These are phyloP conservation scores for Thermomucor indicae-seudaticae DNA, from an alignment of 371 early-diverging fungal genomes.

Conservation along the genomic window DNA sequence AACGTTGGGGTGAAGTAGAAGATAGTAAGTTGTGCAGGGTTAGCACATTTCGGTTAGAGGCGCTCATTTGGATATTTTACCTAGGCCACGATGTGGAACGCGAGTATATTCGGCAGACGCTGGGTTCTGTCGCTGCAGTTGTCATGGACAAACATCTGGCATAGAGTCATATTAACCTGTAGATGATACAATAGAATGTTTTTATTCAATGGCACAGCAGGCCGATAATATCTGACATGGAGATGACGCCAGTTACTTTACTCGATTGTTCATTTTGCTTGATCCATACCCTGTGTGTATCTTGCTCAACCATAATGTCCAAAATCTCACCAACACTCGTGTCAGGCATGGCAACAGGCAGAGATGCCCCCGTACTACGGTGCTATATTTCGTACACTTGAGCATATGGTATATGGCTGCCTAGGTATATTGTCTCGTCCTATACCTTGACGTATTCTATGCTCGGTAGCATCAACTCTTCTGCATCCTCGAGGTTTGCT, in stretches of 20 bases:
- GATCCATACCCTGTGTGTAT: constrained; percentile 58
- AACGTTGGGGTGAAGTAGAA: constrained; percentile 92
- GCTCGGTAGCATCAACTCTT: constrained; percentile 33
- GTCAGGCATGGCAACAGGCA: constrained; percentile 25
- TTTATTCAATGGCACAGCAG: constrained; percentile 29
- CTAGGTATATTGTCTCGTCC: background rate
- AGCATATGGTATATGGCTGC: background rate
- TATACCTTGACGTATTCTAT: constrained; percentile 45
- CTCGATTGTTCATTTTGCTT: constrained; percentile 22
- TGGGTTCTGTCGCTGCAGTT: constrained; percentile 44
- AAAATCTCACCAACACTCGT: constrained; percentile 30
- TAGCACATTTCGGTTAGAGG: background rate
- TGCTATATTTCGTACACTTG: background rate
- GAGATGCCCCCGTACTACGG: background rate
- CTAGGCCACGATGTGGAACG: constrained; percentile 49
- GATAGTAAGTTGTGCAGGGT: constrained; percentile 51
- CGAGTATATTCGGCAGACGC: constrained; percentile 44
- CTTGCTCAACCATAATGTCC: constrained; percentile 28
- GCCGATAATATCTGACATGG: constrained; percentile 53
- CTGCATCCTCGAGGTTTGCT: constrained; percentile 36
- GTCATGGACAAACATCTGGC: constrained; percentile 36
- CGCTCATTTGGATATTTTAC: background rate
- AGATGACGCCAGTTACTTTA: constrained; percentile 42
- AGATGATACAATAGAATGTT: too few species aligned
- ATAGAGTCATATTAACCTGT: too few species aligned